Evolutionary conservation across 768 basidiomycete species (phyloP), one percentile per base, ranked within the genome.

Genomic region (Macrolepiota fuliginosa): DNA sequence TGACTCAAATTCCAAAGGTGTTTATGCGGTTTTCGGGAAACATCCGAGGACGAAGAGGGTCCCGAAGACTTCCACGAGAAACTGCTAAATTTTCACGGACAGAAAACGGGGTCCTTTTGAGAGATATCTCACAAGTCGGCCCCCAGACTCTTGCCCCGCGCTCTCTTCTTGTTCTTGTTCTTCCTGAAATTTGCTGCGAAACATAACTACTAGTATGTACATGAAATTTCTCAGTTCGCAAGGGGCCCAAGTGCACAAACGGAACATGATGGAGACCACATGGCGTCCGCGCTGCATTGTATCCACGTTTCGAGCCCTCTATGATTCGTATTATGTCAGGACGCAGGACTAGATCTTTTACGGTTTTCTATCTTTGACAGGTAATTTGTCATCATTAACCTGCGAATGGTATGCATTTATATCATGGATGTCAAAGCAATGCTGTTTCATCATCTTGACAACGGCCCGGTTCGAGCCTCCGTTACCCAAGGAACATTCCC

Each of bases 1-100:
- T n/a, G n/a, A 50, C 56, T 4, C 57, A 39, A 51, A 25, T 13
- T 50, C 22, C 35, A 39, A 27, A 39, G 57, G 57, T 17, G 57
- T 50, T 58, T 58, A 35, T 25, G 57, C 57, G 57, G 57, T 17
- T 37, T 29, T 19, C 49, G 57, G 57, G 45, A 39, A 50, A 50
- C 19, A 39, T 49, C 57, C 57, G 47, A 40, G 25, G 42, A 42
- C 40, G 24, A 40, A 27, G 13, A 49, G 13, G 13, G 13, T 42
- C 3, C 12, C n/a, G 2, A n/a, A 49, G 24, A 3, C 12, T 27
- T 49, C 53, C 46, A 58, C 17, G 47, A 50, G 45, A 49, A 29
- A 37, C 53, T 56, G 12, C 54, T 5, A 36, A 56, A 27, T 25
- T 56, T 40, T 54, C 17, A 13, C 9, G 24, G 47, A 25, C 7